Conservation (phyloP, 2,329 filamentous ascomycete genomes). For the Pleoardoris graminearum region DNA sequence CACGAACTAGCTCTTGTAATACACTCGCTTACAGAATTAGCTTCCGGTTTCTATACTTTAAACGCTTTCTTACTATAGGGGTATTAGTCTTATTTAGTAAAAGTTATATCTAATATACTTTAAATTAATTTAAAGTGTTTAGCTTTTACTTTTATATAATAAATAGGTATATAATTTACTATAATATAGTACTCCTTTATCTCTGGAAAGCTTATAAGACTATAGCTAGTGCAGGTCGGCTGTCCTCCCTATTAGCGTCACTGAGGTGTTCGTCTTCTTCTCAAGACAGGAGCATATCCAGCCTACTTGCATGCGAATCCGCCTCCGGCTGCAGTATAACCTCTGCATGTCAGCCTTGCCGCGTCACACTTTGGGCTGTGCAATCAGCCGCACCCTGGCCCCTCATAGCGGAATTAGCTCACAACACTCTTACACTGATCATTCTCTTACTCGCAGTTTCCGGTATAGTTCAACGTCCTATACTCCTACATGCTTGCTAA, state of each 20-base stretch:
- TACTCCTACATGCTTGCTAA: conserved; percentile 12
- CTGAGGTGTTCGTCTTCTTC: conserved; percentile 16
- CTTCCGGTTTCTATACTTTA: too few relatives aligned
- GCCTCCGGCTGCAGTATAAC: conserved; percentile 9
- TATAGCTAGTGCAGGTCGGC: conserved; percentile 7
- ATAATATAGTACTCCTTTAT: too few relatives aligned
- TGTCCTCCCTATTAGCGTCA: conserved; percentile 3
- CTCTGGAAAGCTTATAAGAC: too few relatives aligned
- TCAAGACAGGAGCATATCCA: conserved; percentile 15
- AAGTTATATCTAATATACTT: too few relatives aligned
- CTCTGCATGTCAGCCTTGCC: conserved; percentile 13
- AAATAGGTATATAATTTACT: too few relatives aligned
- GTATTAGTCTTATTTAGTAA: too few relatives aligned
- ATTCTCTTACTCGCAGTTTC: conserved; percentile 11
- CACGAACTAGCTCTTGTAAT: too few relatives aligned
- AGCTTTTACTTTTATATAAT: too few relatives aligned
- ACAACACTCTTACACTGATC: conserved; percentile 13
- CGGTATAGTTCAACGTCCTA: conserved; percentile 11
- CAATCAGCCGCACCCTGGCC: conserved; percentile 11
- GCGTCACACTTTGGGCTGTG: conserved; percentile 12
- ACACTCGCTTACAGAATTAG: too few relatives aligned
- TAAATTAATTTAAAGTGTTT: too few relatives aligned
- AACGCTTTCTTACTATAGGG: too few relatives aligned
- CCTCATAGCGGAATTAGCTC: conserved; percentile 7
- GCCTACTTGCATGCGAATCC: conserved; percentile 14